These are phyloP conservation scores for Amoebophrya sp. DNA, from an alignment of 169 alveolate species.

Conservation along the genomic window DNA sequence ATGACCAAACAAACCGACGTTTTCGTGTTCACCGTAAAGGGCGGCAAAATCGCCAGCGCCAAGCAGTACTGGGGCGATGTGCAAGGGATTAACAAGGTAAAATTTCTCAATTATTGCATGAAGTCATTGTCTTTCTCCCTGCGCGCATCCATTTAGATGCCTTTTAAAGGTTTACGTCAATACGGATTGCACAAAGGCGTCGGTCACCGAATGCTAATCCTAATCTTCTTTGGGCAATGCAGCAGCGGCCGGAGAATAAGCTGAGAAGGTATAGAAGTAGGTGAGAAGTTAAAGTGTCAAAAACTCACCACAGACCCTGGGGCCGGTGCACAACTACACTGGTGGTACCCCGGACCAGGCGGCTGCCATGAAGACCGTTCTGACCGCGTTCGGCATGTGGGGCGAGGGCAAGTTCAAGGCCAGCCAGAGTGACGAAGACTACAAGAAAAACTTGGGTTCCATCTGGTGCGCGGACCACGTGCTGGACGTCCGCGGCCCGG, in stretches of 20 bases:
- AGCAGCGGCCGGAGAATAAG: no score
- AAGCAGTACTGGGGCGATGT: not conserved
- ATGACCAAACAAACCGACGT: not conserved
- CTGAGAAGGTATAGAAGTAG: no score
- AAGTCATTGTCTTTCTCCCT: no score
- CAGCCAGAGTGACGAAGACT: not conserved
- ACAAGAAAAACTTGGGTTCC: not conserved
- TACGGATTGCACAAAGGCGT: no score
- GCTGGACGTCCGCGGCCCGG: not conserved
- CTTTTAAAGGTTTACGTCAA: no score
- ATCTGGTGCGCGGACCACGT: not conserved
- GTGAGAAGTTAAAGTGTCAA: no score
- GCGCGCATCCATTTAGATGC: no score
- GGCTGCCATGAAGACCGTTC: not conserved
- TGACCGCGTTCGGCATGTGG: not conserved
- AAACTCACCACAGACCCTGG: no score
- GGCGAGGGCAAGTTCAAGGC: not conserved
- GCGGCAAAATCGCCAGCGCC: not conserved
- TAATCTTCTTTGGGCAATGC: no score
- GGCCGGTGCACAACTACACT: not conserved
- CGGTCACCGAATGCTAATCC: no score
- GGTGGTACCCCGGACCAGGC: not conserved
- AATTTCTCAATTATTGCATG: no score
- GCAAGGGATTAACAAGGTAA: no score
- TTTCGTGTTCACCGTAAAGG: not conserved